Evolutionary conservation across 805 yeast genomes (phyloP).

Genomic region (Sungouiella thailandica): DNA sequence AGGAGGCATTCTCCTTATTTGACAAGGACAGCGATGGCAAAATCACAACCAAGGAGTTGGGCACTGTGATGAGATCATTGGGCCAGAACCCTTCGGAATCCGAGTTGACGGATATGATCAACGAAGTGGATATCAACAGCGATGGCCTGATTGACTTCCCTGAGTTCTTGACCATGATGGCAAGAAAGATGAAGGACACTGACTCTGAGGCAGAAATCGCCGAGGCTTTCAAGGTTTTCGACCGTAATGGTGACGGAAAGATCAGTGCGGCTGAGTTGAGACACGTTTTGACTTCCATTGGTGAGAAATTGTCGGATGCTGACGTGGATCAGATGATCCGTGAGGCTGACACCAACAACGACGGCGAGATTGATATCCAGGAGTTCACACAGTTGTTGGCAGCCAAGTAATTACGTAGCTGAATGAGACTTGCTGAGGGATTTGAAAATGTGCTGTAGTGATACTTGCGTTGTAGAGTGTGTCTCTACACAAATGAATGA

Average conservation of each 20-base stretch:
- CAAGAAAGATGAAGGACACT: constrained; percentile 82
- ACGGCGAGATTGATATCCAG: constrained; percentile 94
- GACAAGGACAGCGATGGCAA: constrained; percentile 97
- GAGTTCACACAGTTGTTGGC: constrained; percentile 89
- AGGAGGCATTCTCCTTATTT: constrained; percentile 95
- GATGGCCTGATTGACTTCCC: constrained; percentile 65
- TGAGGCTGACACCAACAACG: constrained; percentile 93
- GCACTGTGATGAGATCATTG: constrained; percentile 98
- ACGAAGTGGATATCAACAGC: constrained; percentile 93
- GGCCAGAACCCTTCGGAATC: constrained; percentile 97
- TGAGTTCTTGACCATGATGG: constrained; percentile 41
- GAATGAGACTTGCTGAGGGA: background rate
- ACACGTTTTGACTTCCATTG: constrained; percentile 95
- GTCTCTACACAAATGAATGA: too few species aligned
- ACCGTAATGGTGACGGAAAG: constrained; percentile 93
- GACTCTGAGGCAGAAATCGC: constrained; percentile 96
- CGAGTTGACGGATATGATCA: constrained; percentile 94
- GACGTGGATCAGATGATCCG: constrained; percentile 97
- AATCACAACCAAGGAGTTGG: constrained; percentile 91
- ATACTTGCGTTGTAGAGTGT: too few species aligned
- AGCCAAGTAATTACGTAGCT: constrained; percentile 46
- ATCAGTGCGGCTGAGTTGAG: constrained; percentile 95
- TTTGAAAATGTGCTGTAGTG: too few species aligned
- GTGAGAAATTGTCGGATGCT: constrained; percentile 92
- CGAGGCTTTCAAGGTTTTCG: constrained; percentile 98